These are phyloP conservation scores for Rosa rugosa DNA, from an alignment of 306 rosid genomes.

Conservation along the genomic window DNA sequence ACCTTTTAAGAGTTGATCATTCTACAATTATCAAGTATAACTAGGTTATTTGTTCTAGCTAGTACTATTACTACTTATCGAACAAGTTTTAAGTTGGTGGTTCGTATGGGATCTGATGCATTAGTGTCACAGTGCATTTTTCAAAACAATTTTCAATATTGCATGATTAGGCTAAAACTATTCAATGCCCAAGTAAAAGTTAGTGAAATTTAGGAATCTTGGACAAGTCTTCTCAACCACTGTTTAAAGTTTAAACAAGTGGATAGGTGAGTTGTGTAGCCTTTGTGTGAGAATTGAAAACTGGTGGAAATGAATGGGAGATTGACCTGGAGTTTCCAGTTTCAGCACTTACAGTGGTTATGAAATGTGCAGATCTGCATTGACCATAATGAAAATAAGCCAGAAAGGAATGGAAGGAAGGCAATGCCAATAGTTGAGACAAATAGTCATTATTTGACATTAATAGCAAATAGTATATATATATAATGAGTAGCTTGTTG, in stretches of 20 bases:
- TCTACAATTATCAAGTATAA: too few relatives aligned
- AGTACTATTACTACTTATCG: too few relatives aligned
- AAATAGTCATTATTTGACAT: constrained; percentile 9
- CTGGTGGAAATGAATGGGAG: constrained; percentile 20
- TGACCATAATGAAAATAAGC: not conserved
- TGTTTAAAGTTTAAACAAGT: not conserved
- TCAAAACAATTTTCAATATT: not conserved
- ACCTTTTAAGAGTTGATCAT: too few relatives aligned
- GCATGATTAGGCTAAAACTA: not conserved
- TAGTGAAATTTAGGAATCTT: not conserved
- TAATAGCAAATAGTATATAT: not conserved
- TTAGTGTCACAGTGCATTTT: not conserved
- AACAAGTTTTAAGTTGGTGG: too few relatives aligned
- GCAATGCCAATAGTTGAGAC: constrained; percentile 5
- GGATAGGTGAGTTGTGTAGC: not conserved
- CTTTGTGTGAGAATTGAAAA: not conserved
- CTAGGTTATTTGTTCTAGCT: too few relatives aligned
- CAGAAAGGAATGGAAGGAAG: not conserved
- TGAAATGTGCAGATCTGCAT: constrained; percentile 16
- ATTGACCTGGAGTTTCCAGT: constrained; percentile 3
- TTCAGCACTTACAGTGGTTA: constrained; percentile 24
- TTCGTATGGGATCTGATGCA: not conserved
- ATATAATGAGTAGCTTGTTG: not conserved
- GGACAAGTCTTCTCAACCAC: not conserved
- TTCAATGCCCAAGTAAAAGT: not conserved